A percentile compares a stretch with the other conserved stretches of the same genome.
Conservation (phyloP, 1,284 basidiomycete genomes). For the Trichosporon ovoides region DNA sequence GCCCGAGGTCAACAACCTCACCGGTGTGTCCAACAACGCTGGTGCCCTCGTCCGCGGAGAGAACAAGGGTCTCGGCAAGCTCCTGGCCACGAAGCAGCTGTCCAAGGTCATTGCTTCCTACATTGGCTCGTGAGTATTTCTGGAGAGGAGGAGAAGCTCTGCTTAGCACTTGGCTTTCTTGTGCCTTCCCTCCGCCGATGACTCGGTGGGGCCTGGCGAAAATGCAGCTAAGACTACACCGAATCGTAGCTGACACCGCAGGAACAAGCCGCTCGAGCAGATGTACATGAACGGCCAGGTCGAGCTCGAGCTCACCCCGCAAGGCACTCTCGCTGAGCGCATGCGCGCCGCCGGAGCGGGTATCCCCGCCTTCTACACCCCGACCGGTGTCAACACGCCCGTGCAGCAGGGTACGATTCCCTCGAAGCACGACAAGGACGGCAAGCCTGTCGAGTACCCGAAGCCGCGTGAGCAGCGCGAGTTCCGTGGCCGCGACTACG, state of each 20-base stretch:
- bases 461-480: conserved; percentile 70
- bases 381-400: conserved; percentile 64
- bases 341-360: conserved; percentile 88
- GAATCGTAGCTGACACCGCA: conserved; percentile 6
- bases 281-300: conserved; percentile 79
- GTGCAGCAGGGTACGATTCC: conserved; percentile 18
- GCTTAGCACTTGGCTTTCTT: too few relatives aligned
- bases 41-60: conserved; percentile 50
- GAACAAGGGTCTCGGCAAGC: conserved; percentile 54
- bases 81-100: conserved; percentile 67
- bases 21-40: conserved; percentile 85
- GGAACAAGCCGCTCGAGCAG: conserved; percentile 51
- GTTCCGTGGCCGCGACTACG: conserved; percentile 76
- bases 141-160: too few relatives aligned
- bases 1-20: conserved; percentile 65
- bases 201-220: too few relatives aligned
- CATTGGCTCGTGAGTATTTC: conserved; percentile 57
- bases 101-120: conserved; percentile 81
- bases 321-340: conserved; percentile 84
- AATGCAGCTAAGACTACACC: too few relatives aligned
- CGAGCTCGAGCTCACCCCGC: conserved; percentile 80
- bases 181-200: too few relatives aligned
- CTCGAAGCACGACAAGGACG: conserved; percentile 62
- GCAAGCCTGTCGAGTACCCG: conserved; percentile 58
- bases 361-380: conserved; percentile 93